Evolutionary conservation across 768 basidiomycete species (phyloP).

Genomic region (Lyophyllum decastes): DNA sequence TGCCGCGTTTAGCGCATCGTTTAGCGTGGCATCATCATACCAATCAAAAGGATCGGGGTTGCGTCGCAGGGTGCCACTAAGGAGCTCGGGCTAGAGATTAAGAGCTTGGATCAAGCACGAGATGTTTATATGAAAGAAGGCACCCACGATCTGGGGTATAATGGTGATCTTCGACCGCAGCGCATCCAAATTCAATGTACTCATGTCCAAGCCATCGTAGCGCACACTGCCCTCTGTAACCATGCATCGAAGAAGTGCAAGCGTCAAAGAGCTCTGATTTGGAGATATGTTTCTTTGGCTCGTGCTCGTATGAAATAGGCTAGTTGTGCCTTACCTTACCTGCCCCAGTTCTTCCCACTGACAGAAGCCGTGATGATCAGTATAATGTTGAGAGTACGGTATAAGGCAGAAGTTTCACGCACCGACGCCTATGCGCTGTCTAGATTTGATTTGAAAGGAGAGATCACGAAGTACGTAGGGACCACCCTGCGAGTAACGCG

Average conservation of each 20-base stretch:
- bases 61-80: conserved; percentile 59
- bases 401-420: conserved; percentile 1
- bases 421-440: conserved; percentile 16
- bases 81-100: conserved; percentile 41
- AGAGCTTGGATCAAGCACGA: background rate
- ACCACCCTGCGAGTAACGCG: conserved; percentile 47
- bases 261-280: conserved; percentile 33
- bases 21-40: conserved; percentile 46
- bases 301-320: background rate
- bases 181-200: conserved; percentile 51
- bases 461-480: conserved; percentile 11
- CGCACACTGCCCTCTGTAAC: too few relatives aligned
- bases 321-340: conserved; percentile 20
- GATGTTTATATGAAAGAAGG: conserved; percentile 13
- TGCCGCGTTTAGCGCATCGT: conserved; percentile 36
- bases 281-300: background rate
- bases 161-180: conserved; percentile 59
- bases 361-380: background rate
- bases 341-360: conserved; percentile 30
- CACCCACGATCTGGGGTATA: conserved; percentile 47
- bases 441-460: conserved; percentile 13
- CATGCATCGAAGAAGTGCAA: conserved; percentile 50
- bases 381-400: background rate
- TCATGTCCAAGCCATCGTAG: conserved; percentile 51
- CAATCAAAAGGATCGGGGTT: conserved; percentile 67